A percentile compares a stretch with the other conserved stretches of the same genome.
These are phyloP conservation scores for Candida loeiensis DNA, from an alignment of 805 yeast genomes.

Conservation along the genomic window DNA sequence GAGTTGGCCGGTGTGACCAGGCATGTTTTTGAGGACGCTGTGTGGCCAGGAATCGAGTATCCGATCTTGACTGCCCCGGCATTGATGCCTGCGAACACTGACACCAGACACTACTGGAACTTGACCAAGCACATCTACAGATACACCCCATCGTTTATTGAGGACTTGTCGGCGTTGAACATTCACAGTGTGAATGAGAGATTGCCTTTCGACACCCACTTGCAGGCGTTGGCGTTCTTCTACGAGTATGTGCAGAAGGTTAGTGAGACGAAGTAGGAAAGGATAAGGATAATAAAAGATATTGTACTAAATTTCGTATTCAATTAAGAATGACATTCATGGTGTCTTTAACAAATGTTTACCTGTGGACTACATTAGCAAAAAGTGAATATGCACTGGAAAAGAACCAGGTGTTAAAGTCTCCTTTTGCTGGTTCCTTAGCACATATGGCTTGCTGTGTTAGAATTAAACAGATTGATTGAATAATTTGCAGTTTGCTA, in stretches of 20 bases:
- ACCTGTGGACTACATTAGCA: too few relatives aligned
- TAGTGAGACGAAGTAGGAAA: conserved; percentile 9
- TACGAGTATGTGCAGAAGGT: conserved; percentile 25
- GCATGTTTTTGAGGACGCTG: conserved; percentile 57
- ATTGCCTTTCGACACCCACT: conserved; percentile 28
- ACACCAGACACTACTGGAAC: conserved; percentile 57
- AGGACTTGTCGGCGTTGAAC: conserved; percentile 9
- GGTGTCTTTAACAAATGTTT: too few relatives aligned
- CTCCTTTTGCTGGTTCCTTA: too few relatives aligned
- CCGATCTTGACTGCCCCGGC: conserved; percentile 44
- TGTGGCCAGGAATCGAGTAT: conserved; percentile 29
- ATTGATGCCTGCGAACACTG: conserved; percentile 58
- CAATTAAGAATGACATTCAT: too few relatives aligned
- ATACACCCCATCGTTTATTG: conserved; percentile 27
- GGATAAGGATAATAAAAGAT: too few relatives aligned
- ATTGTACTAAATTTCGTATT: too few relatives aligned
- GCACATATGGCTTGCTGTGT: too few relatives aligned
- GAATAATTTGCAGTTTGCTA: too few relatives aligned
- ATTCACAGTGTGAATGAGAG: conserved; percentile 38
- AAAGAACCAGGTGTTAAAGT: too few relatives aligned
- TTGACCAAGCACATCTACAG: conserved; percentile 54
- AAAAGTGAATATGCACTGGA: too few relatives aligned
- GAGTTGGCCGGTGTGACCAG: conserved; percentile 60
- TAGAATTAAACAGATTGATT: too few relatives aligned
- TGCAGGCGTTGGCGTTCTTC: conserved; percentile 34